Percentiles rank a stretch among this genome's conserved stretches.
These are phyloP conservation scores for Endogone sp. DNA, from an alignment of 192 early-diverging fungal species.

Conservation along the genomic window DNA sequence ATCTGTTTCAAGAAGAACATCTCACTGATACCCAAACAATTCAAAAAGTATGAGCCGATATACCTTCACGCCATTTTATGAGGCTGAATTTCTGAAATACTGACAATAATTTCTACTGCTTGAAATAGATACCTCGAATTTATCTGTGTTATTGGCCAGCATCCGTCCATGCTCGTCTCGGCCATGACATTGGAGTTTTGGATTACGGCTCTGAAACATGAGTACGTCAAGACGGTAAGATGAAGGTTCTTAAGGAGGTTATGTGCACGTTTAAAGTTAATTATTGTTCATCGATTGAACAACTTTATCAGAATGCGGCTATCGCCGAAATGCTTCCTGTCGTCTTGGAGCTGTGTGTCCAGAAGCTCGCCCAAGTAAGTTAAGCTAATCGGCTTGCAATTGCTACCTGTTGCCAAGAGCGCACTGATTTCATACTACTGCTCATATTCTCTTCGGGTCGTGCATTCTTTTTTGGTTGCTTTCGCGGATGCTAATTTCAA, in stretches of 20 bases:
- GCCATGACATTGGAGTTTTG: neutral
- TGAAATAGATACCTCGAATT: neutral
- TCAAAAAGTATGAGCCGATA: neutral
- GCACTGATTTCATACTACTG: neutral
- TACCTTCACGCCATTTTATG: neutral
- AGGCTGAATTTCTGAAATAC: too few species aligned
- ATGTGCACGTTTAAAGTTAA: too few species aligned
- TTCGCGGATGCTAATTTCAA: neutral
- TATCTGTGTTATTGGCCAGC: neutral
- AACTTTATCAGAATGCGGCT: neutral
- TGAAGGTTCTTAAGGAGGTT: neutral
- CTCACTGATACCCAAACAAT: slow-evolving; percentile 3
- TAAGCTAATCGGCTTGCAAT: too few species aligned
- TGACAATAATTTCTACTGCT: too few species aligned
- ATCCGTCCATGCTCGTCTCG: neutral
- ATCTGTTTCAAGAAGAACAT: slow-evolving; percentile 12
- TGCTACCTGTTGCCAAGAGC: too few species aligned
- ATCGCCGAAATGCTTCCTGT: neutral
- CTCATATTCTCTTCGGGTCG: too few species aligned
- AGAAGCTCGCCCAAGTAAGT: neutral
- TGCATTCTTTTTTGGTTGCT: neutral
- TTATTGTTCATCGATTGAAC: too few species aligned
- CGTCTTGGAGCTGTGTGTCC: neutral
- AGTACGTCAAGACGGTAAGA: neutral
- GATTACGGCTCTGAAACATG: neutral